These are phyloP conservation scores for Podospora pseudoanserina DNA, from an alignment of 495 filamentous ascomycete species.

Conservation along the genomic window DNA sequence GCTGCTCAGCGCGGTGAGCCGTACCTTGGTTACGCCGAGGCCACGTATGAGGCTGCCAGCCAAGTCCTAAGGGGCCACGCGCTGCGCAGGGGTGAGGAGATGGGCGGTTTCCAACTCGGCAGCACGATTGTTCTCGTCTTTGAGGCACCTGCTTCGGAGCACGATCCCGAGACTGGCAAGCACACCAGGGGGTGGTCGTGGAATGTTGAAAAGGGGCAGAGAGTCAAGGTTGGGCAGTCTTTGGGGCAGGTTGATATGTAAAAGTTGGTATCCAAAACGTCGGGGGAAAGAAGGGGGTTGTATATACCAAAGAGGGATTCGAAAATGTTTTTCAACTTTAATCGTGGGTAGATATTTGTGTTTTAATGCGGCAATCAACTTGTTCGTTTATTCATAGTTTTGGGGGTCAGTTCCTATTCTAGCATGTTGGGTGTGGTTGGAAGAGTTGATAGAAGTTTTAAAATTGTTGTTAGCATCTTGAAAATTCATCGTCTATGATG, in stretches of 20 bases:
- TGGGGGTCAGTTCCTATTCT: background rate
- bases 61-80: conserved; percentile 76
- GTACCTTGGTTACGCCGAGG: conserved; percentile 84
- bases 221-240: conserved; percentile 81
- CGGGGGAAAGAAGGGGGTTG: background rate
- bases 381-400: background rate
- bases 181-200: conserved; percentile 71
- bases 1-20: conserved; percentile 72
- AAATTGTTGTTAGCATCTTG: background rate
- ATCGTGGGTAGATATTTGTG: background rate
- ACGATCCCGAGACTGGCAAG: conserved; percentile 57
- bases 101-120: conserved; percentile 96
- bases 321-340: conserved; percentile 4
- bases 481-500: background rate
- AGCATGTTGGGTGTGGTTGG: background rate
- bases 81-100: conserved; percentile 83
- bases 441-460: background rate
- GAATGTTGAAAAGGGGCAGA: conserved; percentile 78
- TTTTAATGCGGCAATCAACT: conserved; percentile 15
- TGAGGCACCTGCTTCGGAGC: conserved; percentile 73
- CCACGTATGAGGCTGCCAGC: conserved; percentile 79
- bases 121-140: conserved; percentile 96
- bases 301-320: background rate
- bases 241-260: conserved; percentile 56
- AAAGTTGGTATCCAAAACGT: background rate